Evolutionary conservation across 2,329 filamentous ascomycete species (phyloP).

Genomic region (Penicillium digitatum): DNA sequence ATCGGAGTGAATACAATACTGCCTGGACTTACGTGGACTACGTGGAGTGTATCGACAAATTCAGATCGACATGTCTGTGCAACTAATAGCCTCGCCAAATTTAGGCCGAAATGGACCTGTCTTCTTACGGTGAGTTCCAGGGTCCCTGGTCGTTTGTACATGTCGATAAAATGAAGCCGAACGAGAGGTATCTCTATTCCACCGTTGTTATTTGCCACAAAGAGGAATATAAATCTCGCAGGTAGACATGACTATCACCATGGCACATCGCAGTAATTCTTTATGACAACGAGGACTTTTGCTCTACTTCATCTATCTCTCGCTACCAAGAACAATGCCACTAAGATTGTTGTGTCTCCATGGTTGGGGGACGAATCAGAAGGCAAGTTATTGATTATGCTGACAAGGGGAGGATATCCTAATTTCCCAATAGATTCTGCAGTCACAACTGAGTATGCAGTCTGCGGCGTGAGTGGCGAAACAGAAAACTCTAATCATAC

Average conservation of each 20-base stretch:
- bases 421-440: slow-evolving; percentile 24
- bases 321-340: slow-evolving; percentile 18
- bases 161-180: background rate
- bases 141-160: background rate
- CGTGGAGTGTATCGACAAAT: background rate
- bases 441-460: slow-evolving; percentile 26
- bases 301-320: background rate
- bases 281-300: slow-evolving; percentile 6
- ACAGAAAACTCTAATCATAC: slow-evolving; percentile 2
- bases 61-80: slow-evolving; percentile 2
- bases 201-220: background rate
- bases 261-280: background rate
- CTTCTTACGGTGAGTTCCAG: background rate
- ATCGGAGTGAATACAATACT: background rate
- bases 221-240: background rate
- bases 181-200: background rate
- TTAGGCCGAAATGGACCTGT: background rate
- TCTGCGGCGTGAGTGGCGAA: background rate
- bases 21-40: background rate
- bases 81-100: background rate
- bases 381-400: slow-evolving; percentile 14
- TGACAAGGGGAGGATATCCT: background rate
- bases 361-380: slow-evolving; percentile 33
- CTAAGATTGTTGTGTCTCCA: slow-evolving; percentile 34
- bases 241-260: background rate